Evolutionary conservation across 2,329 filamentous ascomycete species (phyloP), one percentile per base, ranked within the genome.

Genomic region (Blumeria hordei): DNA sequence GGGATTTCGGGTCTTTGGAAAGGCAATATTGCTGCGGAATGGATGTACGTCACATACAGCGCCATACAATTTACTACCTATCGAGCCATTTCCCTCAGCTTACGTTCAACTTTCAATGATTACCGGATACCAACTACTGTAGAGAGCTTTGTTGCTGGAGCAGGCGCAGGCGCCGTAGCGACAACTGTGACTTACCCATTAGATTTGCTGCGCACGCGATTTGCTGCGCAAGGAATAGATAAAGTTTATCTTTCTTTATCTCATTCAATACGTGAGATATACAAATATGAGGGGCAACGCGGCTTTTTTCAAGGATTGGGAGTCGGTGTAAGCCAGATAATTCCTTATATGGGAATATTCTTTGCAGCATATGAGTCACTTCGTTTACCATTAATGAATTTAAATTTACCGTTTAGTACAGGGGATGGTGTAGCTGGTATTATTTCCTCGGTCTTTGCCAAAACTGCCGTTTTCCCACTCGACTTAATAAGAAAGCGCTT

Each of bases 331-430:
- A 82, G 74, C 32, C 88, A 95, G 70, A 92, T 96, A 52, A 78
- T 94, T 9, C 92, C 92, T 1, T 94, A 90, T 67, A 98, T 98
- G 92, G 92, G 92, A 12, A 73, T 94, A 2, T 96, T 98, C 71
- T 98, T 98, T 69, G 77, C 85, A 36, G 76, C 80, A 43, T 98
- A 96, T 69, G 92, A 98, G 68, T 73, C 75, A 9, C 70, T 94
- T 53, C 74, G 85, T 6, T 65, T 77, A 6, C 76, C 74, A 0
- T 67, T 90, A 49, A 71, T 71, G 6, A 64, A 64, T 6, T 62
- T 80, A 16, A 66, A 75, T 9, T 66, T 85, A 60, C 81, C 81
- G 0, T 81, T 83, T 66, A 85, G 88, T 18, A 81, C 81, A 14
- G 83, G 83, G 1, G 88, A 96, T 67, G 92, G 90, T 0, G 75